Percentiles rank a stretch among this genome's conserved stretches.
These are phyloP conservation scores for Plasmodium gallinaceum DNA, from an alignment of 169 alveolate genomes.

Conservation along the genomic window DNA sequence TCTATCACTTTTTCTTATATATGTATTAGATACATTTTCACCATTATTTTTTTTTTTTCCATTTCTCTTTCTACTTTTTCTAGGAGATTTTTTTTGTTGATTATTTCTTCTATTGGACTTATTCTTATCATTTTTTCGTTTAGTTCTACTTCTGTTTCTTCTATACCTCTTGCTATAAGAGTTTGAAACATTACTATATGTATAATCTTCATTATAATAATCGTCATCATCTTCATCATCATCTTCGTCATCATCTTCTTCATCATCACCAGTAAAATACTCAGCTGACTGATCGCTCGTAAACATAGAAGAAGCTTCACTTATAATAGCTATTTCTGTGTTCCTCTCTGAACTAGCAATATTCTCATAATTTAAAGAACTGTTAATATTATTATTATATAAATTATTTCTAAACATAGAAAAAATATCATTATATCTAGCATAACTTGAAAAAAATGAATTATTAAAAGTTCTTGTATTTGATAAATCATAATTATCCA, in stretches of 20 bases:
- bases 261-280: slow-evolving; percentile 44
- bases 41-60: slow-evolving; percentile 15
- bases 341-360: slow-evolving; percentile 24
- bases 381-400: slow-evolving; percentile 12
- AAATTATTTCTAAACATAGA: slow-evolving; percentile 49
- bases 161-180: slow-evolving; percentile 26
- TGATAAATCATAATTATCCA: slow-evolving; percentile 39
- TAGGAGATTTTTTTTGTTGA: slow-evolving; percentile 8
- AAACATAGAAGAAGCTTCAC: slow-evolving; percentile 53
- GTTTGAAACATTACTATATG: slow-evolving; percentile 2
- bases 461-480: slow-evolving; percentile 23
- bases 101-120: not conserved
- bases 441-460: slow-evolving; percentile 39
- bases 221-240: slow-evolving; percentile 50
- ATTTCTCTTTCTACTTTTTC: slow-evolving; percentile 36
- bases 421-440: slow-evolving; percentile 70
- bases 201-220: slow-evolving; percentile 28
- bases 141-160: slow-evolving; percentile 42
- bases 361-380: slow-evolving; percentile 29
- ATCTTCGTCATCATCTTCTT: slow-evolving; percentile 68
- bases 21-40: not conserved
- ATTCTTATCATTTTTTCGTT: not conserved
- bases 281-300: slow-evolving; percentile 70
- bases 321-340: slow-evolving; percentile 58
- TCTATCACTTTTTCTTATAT: slow-evolving; percentile 68